Base-by-base conservation (phyloP, 2,329 filamentous ascomycete genomes). In the Pyrenochaeta sp. region DNA sequence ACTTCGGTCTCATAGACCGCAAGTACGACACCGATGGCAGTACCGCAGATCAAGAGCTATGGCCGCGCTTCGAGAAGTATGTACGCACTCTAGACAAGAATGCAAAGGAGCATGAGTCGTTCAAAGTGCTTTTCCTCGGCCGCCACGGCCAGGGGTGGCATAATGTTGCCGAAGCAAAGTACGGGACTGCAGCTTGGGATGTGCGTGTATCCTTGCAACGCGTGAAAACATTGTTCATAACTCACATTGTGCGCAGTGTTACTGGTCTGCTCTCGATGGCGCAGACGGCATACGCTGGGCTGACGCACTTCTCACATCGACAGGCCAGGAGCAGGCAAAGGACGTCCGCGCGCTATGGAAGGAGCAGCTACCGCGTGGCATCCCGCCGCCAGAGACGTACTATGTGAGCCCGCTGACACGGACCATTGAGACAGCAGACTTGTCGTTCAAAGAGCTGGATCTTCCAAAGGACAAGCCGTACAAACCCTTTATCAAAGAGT, bases 101-200 rank as follows among this genome's bases (percentile, higher is more conserved):
- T 1, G 69, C 69, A 1, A 63, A 62, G n/a, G 67, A 73, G 2
- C 78, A 77, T 23, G 79, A 81, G 4, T 75, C 78, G 12, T 89
- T 87, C 77, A 91, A 90, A 72, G 79, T 91, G 7, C 70, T 91
- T 18, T 87, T 87, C 71, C 79, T 90, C 66, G 88, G 84, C 17
- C 83, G 89, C 33, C 89, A 91, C 69, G 89, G 89, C 9, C 83
- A 91, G 72, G 89, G 89, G 0, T 78, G 77, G 53, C 83, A 88
- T 67, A 88, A 88, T 67, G 84, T 86, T 14, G 88, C 87, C 7
- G 86, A 90, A 74, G 76, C 78, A n/a, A 87, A 81, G 65, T 90
- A 89, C 63, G 87, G 87, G 27, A 90, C 87, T 0, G 79, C 83
- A 6, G 84, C 83, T 5, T 90, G 88, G 88, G 87, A 90, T 68